These are phyloP conservation scores for Mycosphaerella arachidis DNA, from an alignment of 2,329 filamentous ascomycete species.

Conservation along the genomic window DNA sequence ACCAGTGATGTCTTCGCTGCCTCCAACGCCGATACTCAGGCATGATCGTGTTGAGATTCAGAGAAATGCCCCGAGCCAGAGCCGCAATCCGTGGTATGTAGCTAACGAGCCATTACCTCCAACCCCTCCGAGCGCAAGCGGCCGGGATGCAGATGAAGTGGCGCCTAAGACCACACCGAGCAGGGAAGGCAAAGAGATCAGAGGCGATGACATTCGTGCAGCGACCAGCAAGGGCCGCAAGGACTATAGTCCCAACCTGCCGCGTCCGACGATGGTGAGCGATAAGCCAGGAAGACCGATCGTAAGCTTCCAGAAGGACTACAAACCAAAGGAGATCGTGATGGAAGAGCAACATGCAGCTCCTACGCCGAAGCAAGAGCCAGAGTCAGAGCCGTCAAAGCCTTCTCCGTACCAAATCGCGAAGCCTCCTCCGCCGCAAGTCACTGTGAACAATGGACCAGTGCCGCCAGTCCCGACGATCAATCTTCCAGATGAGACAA, in stretches of 20 bases:
- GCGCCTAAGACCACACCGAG: constrained; percentile 37
- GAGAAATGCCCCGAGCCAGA: constrained; percentile 76
- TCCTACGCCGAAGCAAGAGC: constrained; percentile 6
- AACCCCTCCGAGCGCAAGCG: constrained; percentile 29
- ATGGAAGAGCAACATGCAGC: constrained; percentile 50
- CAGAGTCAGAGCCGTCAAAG: constrained; percentile 9
- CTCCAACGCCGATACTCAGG: constrained; percentile 22
- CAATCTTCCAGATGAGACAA: constrained; percentile 45
- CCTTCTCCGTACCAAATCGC: constrained; percentile 3
- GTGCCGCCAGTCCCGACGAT: constrained; percentile 46
- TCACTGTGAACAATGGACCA: constrained; percentile 2
- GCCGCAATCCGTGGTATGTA: constrained; percentile 74
- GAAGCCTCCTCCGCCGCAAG: constrained; percentile 6
- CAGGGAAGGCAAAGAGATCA: constrained; percentile 45
- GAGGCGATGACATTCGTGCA: constrained; percentile 74
- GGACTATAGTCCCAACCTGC: constrained; percentile 80
- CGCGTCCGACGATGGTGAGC: constrained; percentile 85
- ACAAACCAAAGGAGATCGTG: constrained; percentile 72
- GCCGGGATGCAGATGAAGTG: constrained; percentile 39
- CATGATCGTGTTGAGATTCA: constrained; percentile 67
- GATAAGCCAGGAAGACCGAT: constrained; percentile 87
- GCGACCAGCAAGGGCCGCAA: constrained; percentile 86
- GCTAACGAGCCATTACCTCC: constrained; percentile 53
- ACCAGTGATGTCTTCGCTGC: constrained; percentile 34
- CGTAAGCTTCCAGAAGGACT: constrained; percentile 89